These are phyloP conservation scores for Yarrowia phangngaensis DNA, from an alignment of 805 yeast species.

Conservation along the genomic window DNA sequence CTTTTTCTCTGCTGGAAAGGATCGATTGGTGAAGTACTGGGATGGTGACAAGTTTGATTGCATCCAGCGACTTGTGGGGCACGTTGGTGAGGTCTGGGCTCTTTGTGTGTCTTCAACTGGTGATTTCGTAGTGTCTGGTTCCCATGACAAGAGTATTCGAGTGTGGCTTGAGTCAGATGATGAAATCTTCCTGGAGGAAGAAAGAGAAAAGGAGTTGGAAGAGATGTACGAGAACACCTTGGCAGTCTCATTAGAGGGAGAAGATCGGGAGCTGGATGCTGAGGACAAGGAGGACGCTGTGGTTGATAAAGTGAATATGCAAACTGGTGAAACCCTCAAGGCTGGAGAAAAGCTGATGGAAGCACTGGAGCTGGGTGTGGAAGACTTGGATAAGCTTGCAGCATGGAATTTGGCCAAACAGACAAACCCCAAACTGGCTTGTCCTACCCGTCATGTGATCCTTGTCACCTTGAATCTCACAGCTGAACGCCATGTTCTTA, in stretches of 20 bases:
- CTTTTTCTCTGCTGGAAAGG: conserved; percentile 87
- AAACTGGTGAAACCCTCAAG: conserved; percentile 85
- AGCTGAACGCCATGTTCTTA: conserved; percentile 77
- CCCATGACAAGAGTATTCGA: conserved; percentile 91
- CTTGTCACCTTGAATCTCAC: conserved; percentile 64
- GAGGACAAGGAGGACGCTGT: conserved; percentile 40
- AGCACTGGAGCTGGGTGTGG: conserved; percentile 77
- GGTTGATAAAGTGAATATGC: conserved; percentile 63
- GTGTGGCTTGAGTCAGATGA: conserved; percentile 94
- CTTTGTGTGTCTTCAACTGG: conserved; percentile 71
- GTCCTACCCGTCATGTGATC: conserved; percentile 67
- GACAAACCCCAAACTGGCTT: conserved; percentile 46
- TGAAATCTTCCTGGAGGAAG: conserved; percentile 95
- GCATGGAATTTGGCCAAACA: conserved; percentile 48
- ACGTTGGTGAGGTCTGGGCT: conserved; percentile 93
- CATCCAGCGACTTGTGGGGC: conserved; percentile 79
- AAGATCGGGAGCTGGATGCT: conserved; percentile 43
- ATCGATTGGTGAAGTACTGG: conserved; percentile 89
- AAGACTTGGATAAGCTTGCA: conserved; percentile 58
- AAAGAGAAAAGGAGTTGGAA: conserved; percentile 91
- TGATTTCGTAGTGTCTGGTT: conserved; percentile 66
- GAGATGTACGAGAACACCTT: conserved; percentile 82
- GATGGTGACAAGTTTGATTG: conserved; percentile 97
- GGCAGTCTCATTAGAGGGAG: conserved; percentile 64
- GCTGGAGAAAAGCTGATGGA: conserved; percentile 93